Conservation (phyloP, 2,329 filamentous ascomycete species). For the Lachnellula hyalina region DNA sequence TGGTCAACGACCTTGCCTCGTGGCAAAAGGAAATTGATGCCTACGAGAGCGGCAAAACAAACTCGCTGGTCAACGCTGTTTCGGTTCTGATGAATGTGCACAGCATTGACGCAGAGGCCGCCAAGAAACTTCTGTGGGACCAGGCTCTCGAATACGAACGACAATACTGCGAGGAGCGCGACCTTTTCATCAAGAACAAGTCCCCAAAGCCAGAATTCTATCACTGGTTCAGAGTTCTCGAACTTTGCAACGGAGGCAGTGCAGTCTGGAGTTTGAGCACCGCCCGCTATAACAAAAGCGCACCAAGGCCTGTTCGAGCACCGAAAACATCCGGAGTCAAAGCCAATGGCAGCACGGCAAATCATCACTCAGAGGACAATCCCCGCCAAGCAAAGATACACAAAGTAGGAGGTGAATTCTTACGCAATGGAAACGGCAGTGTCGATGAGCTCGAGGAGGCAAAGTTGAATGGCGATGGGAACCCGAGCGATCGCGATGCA, state of each 20-base stretch:
- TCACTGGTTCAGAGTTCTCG: slow-evolving; percentile 1
- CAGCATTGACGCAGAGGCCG: background rate
- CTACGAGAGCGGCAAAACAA: background rate
- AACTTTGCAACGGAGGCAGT: background rate
- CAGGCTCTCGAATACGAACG: background rate
- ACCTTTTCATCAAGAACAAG: background rate
- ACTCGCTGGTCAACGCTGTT: slow-evolving; percentile 1
- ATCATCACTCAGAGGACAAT: too few species aligned
- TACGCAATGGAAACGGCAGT: too few species aligned
- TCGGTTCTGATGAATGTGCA: background rate
- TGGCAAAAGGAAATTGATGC: slow-evolving; percentile 2
- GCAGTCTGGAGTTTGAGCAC: background rate
- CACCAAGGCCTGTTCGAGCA: background rate
- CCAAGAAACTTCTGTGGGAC: background rate
- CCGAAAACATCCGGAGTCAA: background rate
- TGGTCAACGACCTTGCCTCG: background rate
- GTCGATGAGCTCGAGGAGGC: too few species aligned
- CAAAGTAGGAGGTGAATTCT: too few species aligned
- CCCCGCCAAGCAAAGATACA: too few species aligned
- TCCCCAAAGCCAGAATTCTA: background rate
- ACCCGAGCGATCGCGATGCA: too few species aligned
- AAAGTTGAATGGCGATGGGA: too few species aligned
- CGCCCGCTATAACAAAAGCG: background rate
- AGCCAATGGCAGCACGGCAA: too few species aligned
- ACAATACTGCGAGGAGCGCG: background rate